phyloP scores from a whole-genome alignment of 192 early-diverging fungal genomes.

The Geranomyces variabilis region DNA sequence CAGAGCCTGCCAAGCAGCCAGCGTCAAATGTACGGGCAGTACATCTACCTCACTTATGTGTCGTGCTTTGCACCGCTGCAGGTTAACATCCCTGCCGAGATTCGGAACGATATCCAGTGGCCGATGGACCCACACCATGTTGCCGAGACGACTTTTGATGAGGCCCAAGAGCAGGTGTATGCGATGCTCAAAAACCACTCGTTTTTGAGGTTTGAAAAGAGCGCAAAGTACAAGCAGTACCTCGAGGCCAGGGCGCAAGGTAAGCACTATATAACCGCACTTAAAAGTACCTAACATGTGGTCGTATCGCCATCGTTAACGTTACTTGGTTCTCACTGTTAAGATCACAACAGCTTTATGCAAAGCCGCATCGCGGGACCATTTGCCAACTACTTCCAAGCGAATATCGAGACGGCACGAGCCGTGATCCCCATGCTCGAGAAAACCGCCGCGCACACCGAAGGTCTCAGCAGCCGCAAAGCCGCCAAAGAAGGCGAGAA shows the following conservation, averaged over 20 bases:
- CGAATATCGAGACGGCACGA: conserved; percentile 21
- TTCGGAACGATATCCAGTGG: conserved; percentile 65
- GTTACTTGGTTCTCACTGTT: too few relatives aligned
- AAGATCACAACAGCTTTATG: conserved; percentile 12
- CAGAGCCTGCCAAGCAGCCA: conserved; percentile 31
- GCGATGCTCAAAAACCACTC: conserved; percentile 76
- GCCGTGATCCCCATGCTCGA: conserved; percentile 11
- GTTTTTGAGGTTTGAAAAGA: conserved; percentile 72
- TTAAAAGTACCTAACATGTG: too few relatives aligned
- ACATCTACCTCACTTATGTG: conserved; percentile 81
- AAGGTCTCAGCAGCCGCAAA: not conserved
- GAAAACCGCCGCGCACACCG: not conserved
- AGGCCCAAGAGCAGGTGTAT: conserved; percentile 76
- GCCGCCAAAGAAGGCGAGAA: not conserved
- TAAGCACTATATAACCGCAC: too few relatives aligned
- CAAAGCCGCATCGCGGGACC: conserved; percentile 13
- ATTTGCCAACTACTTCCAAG: conserved; percentile 6
- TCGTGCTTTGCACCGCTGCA: conserved; percentile 66
- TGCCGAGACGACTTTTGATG: conserved; percentile 78
- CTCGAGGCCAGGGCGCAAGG: conserved; percentile 48
- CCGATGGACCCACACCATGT: conserved; percentile 36
- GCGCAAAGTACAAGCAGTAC: conserved; percentile 49
- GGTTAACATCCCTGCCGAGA: conserved; percentile 73
- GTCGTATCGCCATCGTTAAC: too few relatives aligned
- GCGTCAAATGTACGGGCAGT: conserved; percentile 33